Percentiles rank a stretch among this genome's conserved stretches.
Conservation (phyloP, 305 asterid species). For the Solanum aculeatissimum region DNA sequence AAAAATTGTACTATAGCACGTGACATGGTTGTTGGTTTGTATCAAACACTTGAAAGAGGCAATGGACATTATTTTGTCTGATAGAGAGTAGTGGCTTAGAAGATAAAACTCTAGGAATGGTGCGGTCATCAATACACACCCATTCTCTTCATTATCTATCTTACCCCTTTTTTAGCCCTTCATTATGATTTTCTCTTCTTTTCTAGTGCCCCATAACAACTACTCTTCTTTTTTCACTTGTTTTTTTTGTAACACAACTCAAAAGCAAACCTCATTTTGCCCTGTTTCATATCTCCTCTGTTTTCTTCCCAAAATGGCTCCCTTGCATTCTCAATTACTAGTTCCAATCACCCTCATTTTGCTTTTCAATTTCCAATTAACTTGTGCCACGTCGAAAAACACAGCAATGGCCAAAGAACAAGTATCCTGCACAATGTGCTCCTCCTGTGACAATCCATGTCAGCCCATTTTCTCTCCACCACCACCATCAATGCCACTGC, state of each 20-base stretch:
- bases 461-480: constrained; percentile 41
- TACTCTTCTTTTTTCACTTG: not conserved
- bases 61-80: not conserved
- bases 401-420: constrained; percentile 35
- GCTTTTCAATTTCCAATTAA: not conserved
- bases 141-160: not conserved
- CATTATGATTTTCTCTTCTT: not conserved
- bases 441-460: constrained; percentile 64
- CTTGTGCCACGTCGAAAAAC: constrained; percentile 19
- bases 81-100: not conserved
- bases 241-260: not conserved
- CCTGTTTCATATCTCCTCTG: not conserved
- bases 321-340: not conserved
- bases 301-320: not conserved
- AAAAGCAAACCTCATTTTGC: not conserved
- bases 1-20: too few relatives aligned
- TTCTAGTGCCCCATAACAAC: not conserved
- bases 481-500: not conserved
- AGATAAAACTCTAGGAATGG: constrained; percentile 1
- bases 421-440: constrained; percentile 54
- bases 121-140: constrained; percentile 14
- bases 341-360: not conserved
- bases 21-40: not conserved
- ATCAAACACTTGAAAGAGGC: not conserved
- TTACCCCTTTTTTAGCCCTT: not conserved